A percentile compares a stretch with the other conserved stretches of the same genome.
These are phyloP conservation scores for Coniochaeta ligniaria DNA, from an alignment of 2,329 filamentous ascomycete genomes.

Conservation along the genomic window DNA sequence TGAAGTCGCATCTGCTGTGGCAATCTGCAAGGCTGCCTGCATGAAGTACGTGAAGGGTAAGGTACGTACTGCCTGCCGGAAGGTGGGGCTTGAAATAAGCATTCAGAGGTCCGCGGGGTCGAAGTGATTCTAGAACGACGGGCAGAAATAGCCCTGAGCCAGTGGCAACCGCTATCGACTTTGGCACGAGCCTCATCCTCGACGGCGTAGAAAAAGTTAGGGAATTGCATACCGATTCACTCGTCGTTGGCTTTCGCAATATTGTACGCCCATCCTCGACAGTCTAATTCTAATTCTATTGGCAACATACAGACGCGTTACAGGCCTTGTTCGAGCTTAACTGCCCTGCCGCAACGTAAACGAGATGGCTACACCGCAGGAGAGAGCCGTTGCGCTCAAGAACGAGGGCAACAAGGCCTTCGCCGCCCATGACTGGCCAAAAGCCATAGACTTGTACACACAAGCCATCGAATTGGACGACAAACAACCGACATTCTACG, in stretches of 20 bases:
- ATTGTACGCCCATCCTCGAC: neutral
- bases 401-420: constrained; percentile 94
- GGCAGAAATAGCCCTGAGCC: neutral
- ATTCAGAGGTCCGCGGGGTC: neutral
- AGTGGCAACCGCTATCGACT: neutral
- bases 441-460: constrained; percentile 75
- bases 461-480: constrained; percentile 81
- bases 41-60: no score
- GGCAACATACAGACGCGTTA: neutral
- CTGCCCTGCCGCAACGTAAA: neutral
- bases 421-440: constrained; percentile 75
- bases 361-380: constrained; percentile 28
- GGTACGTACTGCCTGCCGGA: neutral
- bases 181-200: neutral
- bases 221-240: neutral
- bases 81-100: neutral
- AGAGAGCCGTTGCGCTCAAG: constrained; percentile 78
- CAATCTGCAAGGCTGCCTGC: neutral
- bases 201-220: neutral
- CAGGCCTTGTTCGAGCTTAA: neutral
- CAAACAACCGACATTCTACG: constrained; percentile 82
- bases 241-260: neutral
- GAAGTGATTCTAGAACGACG: neutral
- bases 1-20: neutral
- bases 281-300: neutral